Evolutionary conservation across 192 early-diverging fungal species (phyloP), one percentile per base, ranked within the genome.

Genomic region (Podila horticola): DNA sequence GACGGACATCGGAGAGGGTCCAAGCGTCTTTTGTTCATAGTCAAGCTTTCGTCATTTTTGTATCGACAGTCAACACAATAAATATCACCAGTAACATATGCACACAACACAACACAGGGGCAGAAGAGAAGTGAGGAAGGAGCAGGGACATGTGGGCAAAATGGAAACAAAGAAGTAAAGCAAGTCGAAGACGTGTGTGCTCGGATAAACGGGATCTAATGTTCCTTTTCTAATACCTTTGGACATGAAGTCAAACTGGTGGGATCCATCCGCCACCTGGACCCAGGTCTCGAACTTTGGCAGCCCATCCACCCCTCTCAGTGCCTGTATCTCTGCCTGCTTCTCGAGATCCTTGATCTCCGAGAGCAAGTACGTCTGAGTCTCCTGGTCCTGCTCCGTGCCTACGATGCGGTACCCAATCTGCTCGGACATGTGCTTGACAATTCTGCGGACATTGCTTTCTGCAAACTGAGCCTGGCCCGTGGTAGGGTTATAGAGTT

Each of bases 191-290:
- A 15, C 15, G 10, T 11, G 41, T 45, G 11, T 45, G 41, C 41
- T 45, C 41, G 41, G 41, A 45, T 45, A 12, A 45, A 45, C 41
- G 41, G 41, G 41, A 45, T 45, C 41, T 5, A 45, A 45, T 45
- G 15, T 45, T 45, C 41, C 30, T n/a, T 41, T 28, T 9, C 15
- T 3, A 8, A 69, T 85, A 90, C 90, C 87, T 69, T 91, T 82
- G 61, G 87, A 86, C 91, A 93, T 91, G 52, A 93, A 86, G 71
- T 92, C 90, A 84, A 93, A 93, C 20, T 84, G 85, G 72, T 93
- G 92, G 1, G 83, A 85, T 38, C 92, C 91, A 74, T 87, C 76
- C 17, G 81, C 87, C 9, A 79, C 71, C 72, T 93, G 90, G 2
- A 88, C 73, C 79, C 88, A 86, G 31, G 91, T 84, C 7, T 91